phyloP scores from a whole-genome alignment of 1,284 basidiomycete genomes.

The Xerocomus amazonicus region DNA sequence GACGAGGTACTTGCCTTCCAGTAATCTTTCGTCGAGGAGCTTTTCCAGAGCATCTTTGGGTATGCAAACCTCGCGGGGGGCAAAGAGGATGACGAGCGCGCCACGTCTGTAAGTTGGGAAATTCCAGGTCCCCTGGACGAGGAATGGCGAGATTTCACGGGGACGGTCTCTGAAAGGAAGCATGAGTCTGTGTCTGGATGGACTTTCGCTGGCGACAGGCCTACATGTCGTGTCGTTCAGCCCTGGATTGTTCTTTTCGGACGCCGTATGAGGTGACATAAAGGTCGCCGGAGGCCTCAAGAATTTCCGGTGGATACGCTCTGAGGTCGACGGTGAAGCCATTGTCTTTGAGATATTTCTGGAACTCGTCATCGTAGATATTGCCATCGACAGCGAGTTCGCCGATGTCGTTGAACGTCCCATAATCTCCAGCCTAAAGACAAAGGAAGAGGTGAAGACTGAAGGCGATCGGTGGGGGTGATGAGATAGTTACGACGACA shows the following conservation, averaged over 20 bases:
- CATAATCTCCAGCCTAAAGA: constrained; percentile 12
- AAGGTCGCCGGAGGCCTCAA: neutral
- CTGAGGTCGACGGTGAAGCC: neutral
- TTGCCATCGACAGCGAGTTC: constrained; percentile 16
- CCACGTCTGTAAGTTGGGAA: constrained; percentile 13
- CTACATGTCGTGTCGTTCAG: neutral
- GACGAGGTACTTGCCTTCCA: constrained; percentile 14
- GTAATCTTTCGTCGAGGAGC: constrained; percentile 1
- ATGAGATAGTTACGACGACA: neutral
- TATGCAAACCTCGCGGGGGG: constrained; percentile 4
- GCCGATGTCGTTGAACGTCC: constrained; percentile 7
- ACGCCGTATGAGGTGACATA: constrained; percentile 7
- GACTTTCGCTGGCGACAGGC: neutral
- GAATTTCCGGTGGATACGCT: neutral
- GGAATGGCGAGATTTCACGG: constrained; percentile 1
- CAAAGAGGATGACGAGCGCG: constrained; percentile 10
- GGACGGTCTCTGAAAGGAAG: neutral
- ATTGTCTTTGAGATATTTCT: neutral
- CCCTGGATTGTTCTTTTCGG: neutral
- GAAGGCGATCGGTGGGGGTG: neutral
- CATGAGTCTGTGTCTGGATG: neutral
- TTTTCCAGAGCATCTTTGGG: neutral
- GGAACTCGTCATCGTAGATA: constrained; percentile 12
- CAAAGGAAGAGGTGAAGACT: neutral
- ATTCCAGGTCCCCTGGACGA: constrained; percentile 15